A percentile compares a stretch with the other conserved stretches of the same genome.
These are phyloP conservation scores for Protoeuglena noctilucae DNA, from an alignment of 139 green algal species.

Conservation along the genomic window DNA sequence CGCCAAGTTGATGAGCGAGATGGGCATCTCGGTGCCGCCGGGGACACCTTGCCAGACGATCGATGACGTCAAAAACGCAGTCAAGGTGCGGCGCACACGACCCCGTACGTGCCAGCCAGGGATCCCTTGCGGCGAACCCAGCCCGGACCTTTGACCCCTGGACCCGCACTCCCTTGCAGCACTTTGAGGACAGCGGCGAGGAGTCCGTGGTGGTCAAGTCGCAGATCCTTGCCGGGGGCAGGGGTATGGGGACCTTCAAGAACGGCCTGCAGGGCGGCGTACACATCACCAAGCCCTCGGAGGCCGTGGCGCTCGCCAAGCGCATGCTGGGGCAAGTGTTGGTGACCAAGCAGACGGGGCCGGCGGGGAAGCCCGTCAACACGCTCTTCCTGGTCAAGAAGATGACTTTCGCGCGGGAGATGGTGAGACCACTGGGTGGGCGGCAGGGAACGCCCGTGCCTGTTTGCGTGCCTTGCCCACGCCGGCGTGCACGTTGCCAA, in stretches of 20 bases:
- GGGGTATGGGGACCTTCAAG: conserved; percentile 87
- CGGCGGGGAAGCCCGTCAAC: conserved; percentile 89
- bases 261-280: conserved; percentile 91
- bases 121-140: not conserved
- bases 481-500: no score
- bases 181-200: not conserved
- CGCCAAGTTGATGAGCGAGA: conserved; percentile 81
- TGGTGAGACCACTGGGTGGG: no score
- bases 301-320: conserved; percentile 47
- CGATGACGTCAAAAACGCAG: conserved; percentile 52
- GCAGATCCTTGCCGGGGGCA: conserved; percentile 88
- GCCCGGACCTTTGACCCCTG: not conserved
- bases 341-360: conserved; percentile 86
- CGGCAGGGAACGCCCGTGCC: no score
- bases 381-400: conserved; percentile 79
- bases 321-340: conserved; percentile 76
- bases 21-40: conserved; percentile 82
- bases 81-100: conserved; percentile 36
- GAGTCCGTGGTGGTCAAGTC: conserved; percentile 79
- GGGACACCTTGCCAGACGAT: conserved; percentile 54
- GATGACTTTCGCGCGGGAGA: conserved; percentile 85
- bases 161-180: not conserved
- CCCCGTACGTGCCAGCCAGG: no score
- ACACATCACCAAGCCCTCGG: conserved; percentile 58
- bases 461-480: no score